These are phyloP conservation scores for Cryoendolithus antarcticus DNA, from an alignment of 2,329 filamentous ascomycete species.

Conservation along the genomic window DNA sequence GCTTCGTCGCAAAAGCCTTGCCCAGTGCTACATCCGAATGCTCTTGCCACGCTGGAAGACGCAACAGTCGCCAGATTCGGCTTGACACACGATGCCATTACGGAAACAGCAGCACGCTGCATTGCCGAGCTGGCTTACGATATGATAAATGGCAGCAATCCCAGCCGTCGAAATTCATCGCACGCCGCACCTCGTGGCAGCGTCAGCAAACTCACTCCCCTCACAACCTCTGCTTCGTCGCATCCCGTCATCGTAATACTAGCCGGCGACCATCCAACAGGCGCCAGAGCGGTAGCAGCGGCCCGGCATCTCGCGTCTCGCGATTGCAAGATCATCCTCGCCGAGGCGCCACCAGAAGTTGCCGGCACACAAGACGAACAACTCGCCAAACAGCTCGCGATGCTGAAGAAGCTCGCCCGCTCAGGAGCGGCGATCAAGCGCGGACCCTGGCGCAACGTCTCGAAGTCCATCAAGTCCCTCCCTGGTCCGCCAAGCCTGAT, in stretches of 20 bases:
- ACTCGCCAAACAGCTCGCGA: slow-evolving; percentile 66
- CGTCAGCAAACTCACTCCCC: slow-evolving; percentile 45
- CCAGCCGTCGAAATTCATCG: slow-evolving; percentile 13
- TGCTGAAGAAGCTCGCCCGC: slow-evolving; percentile 62
- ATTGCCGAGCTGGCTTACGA: slow-evolving; percentile 70
- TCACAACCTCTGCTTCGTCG: slow-evolving; percentile 28
- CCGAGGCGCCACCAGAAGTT: slow-evolving; percentile 72
- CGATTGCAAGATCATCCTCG: slow-evolving; percentile 67
- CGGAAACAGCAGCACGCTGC: slow-evolving; percentile 82
- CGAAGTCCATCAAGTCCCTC: slow-evolving; percentile 39
- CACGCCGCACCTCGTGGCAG: slow-evolving; percentile 41
- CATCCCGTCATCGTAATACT: slow-evolving; percentile 58
- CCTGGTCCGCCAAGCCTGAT: slow-evolving; percentile 64
- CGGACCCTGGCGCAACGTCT: slow-evolving; percentile 45
- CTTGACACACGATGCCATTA: slow-evolving; percentile 77
- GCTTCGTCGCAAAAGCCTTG: slow-evolving; percentile 42
- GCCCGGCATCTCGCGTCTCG: slow-evolving; percentile 79
- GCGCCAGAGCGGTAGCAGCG: slow-evolving; percentile 71
- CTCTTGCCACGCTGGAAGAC: slow-evolving; percentile 87
- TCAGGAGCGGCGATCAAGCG: slow-evolving; percentile 48
- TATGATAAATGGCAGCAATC: slow-evolving; percentile 13
- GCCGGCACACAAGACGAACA: slow-evolving; percentile 71
- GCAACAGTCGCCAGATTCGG: slow-evolving; percentile 79
- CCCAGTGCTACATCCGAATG: slow-evolving; percentile 53
- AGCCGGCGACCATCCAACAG: slow-evolving; percentile 91